Percentiles rank a stretch among this genome's conserved stretches.
These are phyloP conservation scores for Sordariomycetes sp. DNA, from an alignment of 2,329 filamentous ascomycete species.

Conservation along the genomic window DNA sequence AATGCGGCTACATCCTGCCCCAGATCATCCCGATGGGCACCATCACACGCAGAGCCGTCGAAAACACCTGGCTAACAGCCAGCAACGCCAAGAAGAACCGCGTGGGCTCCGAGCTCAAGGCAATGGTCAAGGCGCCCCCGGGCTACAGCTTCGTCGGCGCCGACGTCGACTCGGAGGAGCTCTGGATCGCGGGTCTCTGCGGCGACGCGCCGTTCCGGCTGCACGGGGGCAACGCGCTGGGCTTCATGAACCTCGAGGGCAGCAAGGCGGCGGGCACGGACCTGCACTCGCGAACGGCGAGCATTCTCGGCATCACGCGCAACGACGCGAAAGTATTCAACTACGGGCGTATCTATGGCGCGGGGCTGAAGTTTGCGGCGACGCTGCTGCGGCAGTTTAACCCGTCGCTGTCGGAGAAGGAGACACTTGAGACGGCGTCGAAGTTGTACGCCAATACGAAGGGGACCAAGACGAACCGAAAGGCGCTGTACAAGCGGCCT, in stretches of 20 bases:
- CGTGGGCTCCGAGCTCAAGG: slow-evolving; percentile 91
- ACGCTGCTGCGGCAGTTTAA: slow-evolving; percentile 91
- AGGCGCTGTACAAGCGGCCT: slow-evolving; percentile 53
- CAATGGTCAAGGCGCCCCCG: slow-evolving; percentile 84
- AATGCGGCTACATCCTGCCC: slow-evolving; percentile 70
- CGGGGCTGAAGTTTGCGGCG: slow-evolving; percentile 83
- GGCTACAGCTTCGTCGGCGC: slow-evolving; percentile 93
- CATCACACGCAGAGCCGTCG: slow-evolving; percentile 83
- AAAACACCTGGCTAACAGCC: slow-evolving; percentile 96
- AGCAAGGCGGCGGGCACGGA: slow-evolving; percentile 91
- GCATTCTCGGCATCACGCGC: slow-evolving; percentile 82
- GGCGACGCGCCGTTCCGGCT: slow-evolving; percentile 91
- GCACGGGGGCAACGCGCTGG: slow-evolving; percentile 92
- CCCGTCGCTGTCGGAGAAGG: slow-evolving; percentile 61
- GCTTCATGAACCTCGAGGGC: slow-evolving; percentile 97
- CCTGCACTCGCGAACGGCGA: slow-evolving; percentile 83
- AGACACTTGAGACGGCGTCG: slow-evolving; percentile 64
- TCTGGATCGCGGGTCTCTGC: slow-evolving; percentile 94
- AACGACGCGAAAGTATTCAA: slow-evolving; percentile 98
- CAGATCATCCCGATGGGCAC: slow-evolving; percentile 98
- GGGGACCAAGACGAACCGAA: slow-evolving; percentile 70
- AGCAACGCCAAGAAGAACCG: slow-evolving; percentile 95
- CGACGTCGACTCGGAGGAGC: slow-evolving; percentile 91
- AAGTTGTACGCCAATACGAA: slow-evolving; percentile 85
- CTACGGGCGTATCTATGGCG: slow-evolving; percentile 97